Evolutionary conservation across 345 rosid genomes (phyloP).

Genomic region (Moricandia moricandioides): DNA sequence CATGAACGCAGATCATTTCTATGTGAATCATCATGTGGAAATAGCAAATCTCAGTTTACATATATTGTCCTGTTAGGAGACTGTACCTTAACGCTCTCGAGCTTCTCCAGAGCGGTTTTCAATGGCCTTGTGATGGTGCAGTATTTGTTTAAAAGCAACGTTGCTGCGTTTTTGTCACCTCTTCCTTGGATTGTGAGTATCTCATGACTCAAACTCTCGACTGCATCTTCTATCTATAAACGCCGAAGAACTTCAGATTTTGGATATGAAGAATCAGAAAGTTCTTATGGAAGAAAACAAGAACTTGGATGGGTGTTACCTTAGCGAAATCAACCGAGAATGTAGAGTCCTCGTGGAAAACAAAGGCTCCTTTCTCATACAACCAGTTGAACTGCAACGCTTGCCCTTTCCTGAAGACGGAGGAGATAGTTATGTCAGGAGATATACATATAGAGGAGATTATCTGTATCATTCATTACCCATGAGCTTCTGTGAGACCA

Average conservation of each 20-base stretch:
- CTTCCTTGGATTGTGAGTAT: slow-evolving; percentile 79
- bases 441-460: background rate
- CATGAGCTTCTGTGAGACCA: slow-evolving; percentile 94
- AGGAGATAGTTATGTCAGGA: slow-evolving; percentile 3
- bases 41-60: too few relatives aligned
- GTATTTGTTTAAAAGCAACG: slow-evolving; percentile 57
- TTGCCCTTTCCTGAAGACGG: slow-evolving; percentile 70
- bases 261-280: background rate
- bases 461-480: too few relatives aligned
- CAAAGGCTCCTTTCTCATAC: slow-evolving; percentile 76
- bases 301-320: slow-evolving; percentile 48
- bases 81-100: slow-evolving; percentile 68
- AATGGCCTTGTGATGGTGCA: slow-evolving; percentile 61
- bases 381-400: slow-evolving; percentile 92
- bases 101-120: slow-evolving; percentile 57
- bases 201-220: slow-evolving; percentile 78
- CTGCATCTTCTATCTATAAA: slow-evolving; percentile 64
- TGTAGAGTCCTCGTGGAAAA: slow-evolving; percentile 57
- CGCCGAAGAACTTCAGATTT: slow-evolving; percentile 10
- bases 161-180: slow-evolving; percentile 81
- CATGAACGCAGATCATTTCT: background rate
- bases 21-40: background rate
- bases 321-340: slow-evolving; percentile 76
- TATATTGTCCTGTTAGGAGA: too few relatives aligned
- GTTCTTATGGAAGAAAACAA: too few relatives aligned